A percentile compares a stretch with the other conserved stretches of the same genome.
Conservation (phyloP, 305 asterid species). For the Ajuga reptans region DNA sequence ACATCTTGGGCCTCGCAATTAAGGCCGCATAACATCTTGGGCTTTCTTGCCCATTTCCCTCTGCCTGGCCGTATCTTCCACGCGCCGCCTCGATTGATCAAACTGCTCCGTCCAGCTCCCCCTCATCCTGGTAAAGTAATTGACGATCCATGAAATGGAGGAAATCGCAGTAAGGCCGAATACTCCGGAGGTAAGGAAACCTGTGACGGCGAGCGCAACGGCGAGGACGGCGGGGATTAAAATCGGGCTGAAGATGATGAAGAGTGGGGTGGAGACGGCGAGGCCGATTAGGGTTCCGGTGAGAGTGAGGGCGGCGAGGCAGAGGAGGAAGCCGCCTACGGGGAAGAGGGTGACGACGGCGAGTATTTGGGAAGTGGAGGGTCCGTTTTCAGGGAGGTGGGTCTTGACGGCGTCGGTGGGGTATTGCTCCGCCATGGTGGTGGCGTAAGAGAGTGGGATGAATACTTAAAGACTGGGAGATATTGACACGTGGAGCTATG, state of each 20-base stretch:
- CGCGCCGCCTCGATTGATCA: slow-evolving; percentile 41
- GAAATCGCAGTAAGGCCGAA: slow-evolving; percentile 59
- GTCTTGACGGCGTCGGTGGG: neutral
- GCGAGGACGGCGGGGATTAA: slow-evolving; percentile 41
- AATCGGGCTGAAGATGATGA: slow-evolving; percentile 55
- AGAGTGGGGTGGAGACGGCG: slow-evolving; percentile 39
- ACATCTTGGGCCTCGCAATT: no score
- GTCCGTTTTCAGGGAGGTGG: slow-evolving; percentile 16
- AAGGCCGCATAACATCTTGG: slow-evolving; percentile 11
- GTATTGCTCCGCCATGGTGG: slow-evolving; percentile 27
- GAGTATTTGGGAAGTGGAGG: slow-evolving; percentile 37
- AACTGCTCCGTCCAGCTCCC: slow-evolving; percentile 40
- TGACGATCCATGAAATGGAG: slow-evolving; percentile 48
- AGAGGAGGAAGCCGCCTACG: slow-evolving; percentile 39
- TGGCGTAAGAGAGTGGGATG: neutral
- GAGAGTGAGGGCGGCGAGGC: slow-evolving; percentile 39
- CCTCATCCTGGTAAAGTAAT: slow-evolving; percentile 31
- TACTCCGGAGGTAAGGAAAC: slow-evolving; percentile 45
- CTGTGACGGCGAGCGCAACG: slow-evolving; percentile 33
- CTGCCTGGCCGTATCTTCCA: slow-evolving; percentile 34
- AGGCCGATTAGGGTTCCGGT: slow-evolving; percentile 38
- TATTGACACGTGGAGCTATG: slow-evolving; percentile 23
- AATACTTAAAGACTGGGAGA: slow-evolving; percentile 8
- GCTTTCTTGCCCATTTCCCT: slow-evolving; percentile 22
- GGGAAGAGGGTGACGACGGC: slow-evolving; percentile 50